Evolutionary conservation across 148 eudicot species (phyloP), one percentile per base, ranked within the genome.

Genomic region (Polygonum aviculare): DNA sequence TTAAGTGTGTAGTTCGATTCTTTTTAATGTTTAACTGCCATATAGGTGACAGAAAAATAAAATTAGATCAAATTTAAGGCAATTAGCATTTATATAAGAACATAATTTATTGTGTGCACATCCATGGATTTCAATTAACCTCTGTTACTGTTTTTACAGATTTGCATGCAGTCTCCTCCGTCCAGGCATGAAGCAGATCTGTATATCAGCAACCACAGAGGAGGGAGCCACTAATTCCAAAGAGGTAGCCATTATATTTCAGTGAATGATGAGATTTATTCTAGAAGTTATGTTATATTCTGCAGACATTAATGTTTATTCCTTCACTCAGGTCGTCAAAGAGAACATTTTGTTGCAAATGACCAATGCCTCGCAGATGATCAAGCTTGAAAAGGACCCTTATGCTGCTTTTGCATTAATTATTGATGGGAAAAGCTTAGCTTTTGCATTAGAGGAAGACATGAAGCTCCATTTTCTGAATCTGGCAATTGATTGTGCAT

Each of bases 321-420:
- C 49, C 54, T 39, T 80, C 77, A 18, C 74, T 50, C 90, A 92
- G 97, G 91, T 91, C 54, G 57, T 87, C 79, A 95, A 81, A 77
- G 96, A 92, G 82, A 88, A 83, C 74, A 85, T 94, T 72, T 78
- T 78, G 40, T 73, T 84, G 87, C 98, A 94, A 94, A 85, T 94
- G 65, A 85, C 89, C 73, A 89, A 94, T 75, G 96, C 91, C 73
- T 80, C 89, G 74, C 98, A 89, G 87, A 90, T 90, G 93, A 80
- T 94, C 78, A 90, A 94, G 85, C 91, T 94, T 21, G 97, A 92
- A 80, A 94, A 92, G 85, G 97, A 94, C 67, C 97, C 97, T 57
- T 87, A 90, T 86, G 93, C 93, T 73, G 97, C 98, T n/a, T 94
- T 92, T 84, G 98, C 97, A 36, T 87, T 94, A 79, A 89, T 94